Percentiles rank a stretch among this genome's conserved stretches.
phyloP scores from a whole-genome alignment of 495 filamentous ascomycete species.

The Penicillium fimorum region DNA sequence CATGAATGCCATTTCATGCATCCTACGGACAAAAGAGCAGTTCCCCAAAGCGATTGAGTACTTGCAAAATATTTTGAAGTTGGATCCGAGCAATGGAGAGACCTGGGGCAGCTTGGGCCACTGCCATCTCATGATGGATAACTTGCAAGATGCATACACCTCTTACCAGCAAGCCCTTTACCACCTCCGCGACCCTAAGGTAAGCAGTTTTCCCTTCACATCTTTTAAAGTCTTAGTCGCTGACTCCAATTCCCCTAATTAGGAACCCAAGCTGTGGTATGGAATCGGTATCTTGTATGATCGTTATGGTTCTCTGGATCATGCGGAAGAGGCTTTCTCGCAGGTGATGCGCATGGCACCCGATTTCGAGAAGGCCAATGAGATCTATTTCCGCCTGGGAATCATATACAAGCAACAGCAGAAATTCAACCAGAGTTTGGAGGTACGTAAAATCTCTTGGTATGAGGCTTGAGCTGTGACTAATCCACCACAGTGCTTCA shows the following conservation, averaged over 20 bases:
- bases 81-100: constrained; percentile 87
- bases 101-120: constrained; percentile 96
- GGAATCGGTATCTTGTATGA: constrained; percentile 98
- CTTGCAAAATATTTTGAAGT: constrained; percentile 83
- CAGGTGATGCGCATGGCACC: constrained; percentile 99
- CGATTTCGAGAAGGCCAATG: constrained; percentile 97
- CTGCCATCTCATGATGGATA: constrained; percentile 99
- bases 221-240: neutral
- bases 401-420: constrained; percentile 99
- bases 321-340: constrained; percentile 97
- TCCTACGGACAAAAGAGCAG: constrained; percentile 86
- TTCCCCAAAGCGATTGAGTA: constrained; percentile 94
- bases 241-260: neutral
- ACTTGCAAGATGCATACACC: constrained; percentile 95
- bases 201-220: constrained; percentile 37
- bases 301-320: constrained; percentile 92
- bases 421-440: constrained; percentile 87
- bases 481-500: constrained; percentile 71
- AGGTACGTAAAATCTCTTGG: constrained; percentile 55
- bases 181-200: constrained; percentile 92
- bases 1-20: constrained; percentile 91
- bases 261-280: constrained; percentile 99
- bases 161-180: constrained; percentile 96
- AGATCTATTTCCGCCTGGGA: constrained; percentile 97
- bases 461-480: neutral